Percentiles rank a stretch among this genome's conserved stretches.
These are phyloP conservation scores for Epichloe typhina DNA, from an alignment of 2,329 filamentous ascomycete genomes.

Conservation along the genomic window DNA sequence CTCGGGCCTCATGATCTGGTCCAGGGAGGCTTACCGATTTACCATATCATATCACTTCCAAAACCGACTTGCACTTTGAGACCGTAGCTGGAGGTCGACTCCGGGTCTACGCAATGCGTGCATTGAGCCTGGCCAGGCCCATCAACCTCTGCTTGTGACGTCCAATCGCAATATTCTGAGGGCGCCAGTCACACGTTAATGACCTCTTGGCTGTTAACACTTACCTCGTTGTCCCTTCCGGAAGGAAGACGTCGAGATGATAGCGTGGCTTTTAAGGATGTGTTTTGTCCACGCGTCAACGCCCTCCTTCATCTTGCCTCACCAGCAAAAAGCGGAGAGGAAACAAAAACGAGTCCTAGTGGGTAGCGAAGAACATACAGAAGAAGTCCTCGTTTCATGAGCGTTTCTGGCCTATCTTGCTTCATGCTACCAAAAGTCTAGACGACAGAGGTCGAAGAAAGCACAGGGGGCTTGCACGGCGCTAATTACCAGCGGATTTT, in stretches of 20 bases:
- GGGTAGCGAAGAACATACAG: slow-evolving; percentile 72
- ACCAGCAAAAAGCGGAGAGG: slow-evolving; percentile 43
- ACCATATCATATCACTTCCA: slow-evolving; percentile 8
- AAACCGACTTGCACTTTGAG: slow-evolving; percentile 21
- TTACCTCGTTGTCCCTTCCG: slow-evolving; percentile 32
- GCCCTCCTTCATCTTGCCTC: slow-evolving; percentile 44
- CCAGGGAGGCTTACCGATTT: background rate
- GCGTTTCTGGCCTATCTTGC: background rate
- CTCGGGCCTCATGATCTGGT: slow-evolving; percentile 26
- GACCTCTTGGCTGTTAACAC: slow-evolving; percentile 16
- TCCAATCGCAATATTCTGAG: slow-evolving; percentile 25
- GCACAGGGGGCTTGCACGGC: background rate
- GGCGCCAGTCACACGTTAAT: slow-evolving; percentile 34
- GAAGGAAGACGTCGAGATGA: slow-evolving; percentile 37
- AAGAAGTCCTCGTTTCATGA: slow-evolving; percentile 35
- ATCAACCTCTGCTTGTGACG: slow-evolving; percentile 37
- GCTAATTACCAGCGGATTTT: background rate
- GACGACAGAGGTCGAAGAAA: slow-evolving; percentile 5
- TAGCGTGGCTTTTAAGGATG: slow-evolving; percentile 84
- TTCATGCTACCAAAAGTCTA: background rate
- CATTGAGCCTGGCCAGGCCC: slow-evolving; percentile 42
- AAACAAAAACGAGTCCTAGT: slow-evolving; percentile 92
- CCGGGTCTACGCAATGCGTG: slow-evolving; percentile 27
- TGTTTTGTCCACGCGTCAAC: slow-evolving; percentile 72
- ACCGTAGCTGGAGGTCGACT: slow-evolving; percentile 18